Conservation (phyloP, 106 monocot species). For the Apostasia ramifera region DNA sequence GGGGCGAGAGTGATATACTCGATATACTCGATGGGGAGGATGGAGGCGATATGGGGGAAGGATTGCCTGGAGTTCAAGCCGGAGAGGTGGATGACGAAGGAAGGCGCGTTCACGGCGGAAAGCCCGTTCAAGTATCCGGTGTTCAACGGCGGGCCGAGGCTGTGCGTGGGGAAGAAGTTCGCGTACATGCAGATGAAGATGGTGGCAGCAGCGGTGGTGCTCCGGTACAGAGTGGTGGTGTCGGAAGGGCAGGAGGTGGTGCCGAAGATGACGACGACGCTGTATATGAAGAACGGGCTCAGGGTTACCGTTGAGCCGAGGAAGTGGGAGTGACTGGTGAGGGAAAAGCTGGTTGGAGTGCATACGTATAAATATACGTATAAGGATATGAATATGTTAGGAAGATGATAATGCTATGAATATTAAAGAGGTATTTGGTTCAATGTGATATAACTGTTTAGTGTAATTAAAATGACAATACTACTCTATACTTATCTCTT, state of each 20-base stretch:
- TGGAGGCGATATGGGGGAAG: slow-evolving; percentile 70
- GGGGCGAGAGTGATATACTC: slow-evolving; percentile 71
- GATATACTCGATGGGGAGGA: slow-evolving; percentile 80
- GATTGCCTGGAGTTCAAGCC: slow-evolving; percentile 79
- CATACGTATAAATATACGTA: not conserved
- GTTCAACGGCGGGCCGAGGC: slow-evolving; percentile 88
- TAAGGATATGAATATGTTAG: too few relatives aligned
- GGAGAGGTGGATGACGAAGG: slow-evolving; percentile 65
- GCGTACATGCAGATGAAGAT: slow-evolving; percentile 97
- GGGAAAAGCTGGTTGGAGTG: slow-evolving; percentile 5
- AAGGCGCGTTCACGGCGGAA: slow-evolving; percentile 41
- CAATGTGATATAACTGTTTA: not conserved
- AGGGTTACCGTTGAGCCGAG: slow-evolving; percentile 29
- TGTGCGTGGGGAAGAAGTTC: slow-evolving; percentile 95
- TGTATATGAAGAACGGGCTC: slow-evolving; percentile 85
- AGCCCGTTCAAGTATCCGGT: slow-evolving; percentile 78
- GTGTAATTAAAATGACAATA: not conserved
- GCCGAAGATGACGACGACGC: slow-evolving; percentile 73
- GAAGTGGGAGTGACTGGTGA: slow-evolving; percentile 12
- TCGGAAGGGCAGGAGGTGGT: slow-evolving; percentile 45
- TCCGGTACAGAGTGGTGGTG: slow-evolving; percentile 49
- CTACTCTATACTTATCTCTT: too few relatives aligned
- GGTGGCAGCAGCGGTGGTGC: slow-evolving; percentile 62
- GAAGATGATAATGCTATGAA: too few relatives aligned
- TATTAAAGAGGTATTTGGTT: too few relatives aligned